Conservation (phyloP, 352 stramenopile genomes). For the Phytopythium aichiense region DNA sequence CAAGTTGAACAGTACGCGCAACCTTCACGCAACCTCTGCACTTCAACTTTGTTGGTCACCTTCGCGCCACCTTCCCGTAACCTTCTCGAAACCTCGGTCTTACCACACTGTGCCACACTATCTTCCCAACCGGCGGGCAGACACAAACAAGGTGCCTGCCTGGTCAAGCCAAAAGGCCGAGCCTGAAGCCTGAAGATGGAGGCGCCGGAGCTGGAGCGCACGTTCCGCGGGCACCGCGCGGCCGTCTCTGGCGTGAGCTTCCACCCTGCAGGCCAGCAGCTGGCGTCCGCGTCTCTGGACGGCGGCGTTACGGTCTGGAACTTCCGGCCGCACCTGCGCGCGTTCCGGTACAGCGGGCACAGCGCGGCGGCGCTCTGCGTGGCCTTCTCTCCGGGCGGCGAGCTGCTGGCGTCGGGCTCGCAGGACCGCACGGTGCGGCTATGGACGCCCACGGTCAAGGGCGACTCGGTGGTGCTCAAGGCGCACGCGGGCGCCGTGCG, state of each 20-base stretch:
- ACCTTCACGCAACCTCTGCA: constrained; percentile 3
- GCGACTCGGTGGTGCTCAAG: constrained; percentile 67
- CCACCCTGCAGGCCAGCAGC: constrained; percentile 83
- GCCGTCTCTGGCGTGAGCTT: constrained; percentile 78
- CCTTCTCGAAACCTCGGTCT: constrained; percentile 9
- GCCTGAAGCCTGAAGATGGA: constrained; percentile 15
- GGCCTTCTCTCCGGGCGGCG: constrained; percentile 76
- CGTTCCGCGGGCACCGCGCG: constrained; percentile 83
- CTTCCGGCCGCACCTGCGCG: constrained; percentile 77
- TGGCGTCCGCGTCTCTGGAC: constrained; percentile 76
- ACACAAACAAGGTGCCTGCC: neutral
- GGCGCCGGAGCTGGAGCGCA: constrained; percentile 83
- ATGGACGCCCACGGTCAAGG: constrained; percentile 84
- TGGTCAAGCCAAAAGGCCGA: neutral
- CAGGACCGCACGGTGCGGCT: constrained; percentile 90
- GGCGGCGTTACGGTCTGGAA: constrained; percentile 91
- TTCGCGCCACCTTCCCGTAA: neutral
- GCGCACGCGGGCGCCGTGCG: constrained; percentile 64
- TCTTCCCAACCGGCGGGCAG: neutral
- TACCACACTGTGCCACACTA: neutral
- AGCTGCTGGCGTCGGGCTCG: constrained; percentile 84
- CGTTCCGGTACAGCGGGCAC: constrained; percentile 81
- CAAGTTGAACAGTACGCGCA: neutral
- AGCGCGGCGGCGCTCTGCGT: constrained; percentile 72
- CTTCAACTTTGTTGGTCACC: constrained; percentile 3